Percentiles rank a stretch among this genome's conserved stretches.
Evolutionary conservation across 495 filamentous ascomycete species (phyloP).

Genomic region (Xylaria palmicola): DNA sequence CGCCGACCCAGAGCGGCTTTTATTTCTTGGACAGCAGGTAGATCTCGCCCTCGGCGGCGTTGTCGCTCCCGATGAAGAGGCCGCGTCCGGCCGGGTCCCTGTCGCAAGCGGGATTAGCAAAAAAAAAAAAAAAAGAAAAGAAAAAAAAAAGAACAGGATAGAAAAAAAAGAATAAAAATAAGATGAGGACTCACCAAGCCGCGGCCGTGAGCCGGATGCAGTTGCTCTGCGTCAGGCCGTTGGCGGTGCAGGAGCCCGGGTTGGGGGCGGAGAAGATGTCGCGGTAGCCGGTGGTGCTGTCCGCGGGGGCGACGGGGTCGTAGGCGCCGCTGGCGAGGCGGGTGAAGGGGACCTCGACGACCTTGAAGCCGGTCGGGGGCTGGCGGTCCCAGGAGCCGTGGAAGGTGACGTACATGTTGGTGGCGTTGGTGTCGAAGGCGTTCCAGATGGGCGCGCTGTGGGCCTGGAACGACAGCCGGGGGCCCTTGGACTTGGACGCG

Average conservation of each 20-base stretch:
- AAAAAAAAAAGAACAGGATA: too few relatives aligned
- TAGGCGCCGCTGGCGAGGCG: conserved; percentile 31
- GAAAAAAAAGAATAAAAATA: too few relatives aligned
- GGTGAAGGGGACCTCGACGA: conserved; percentile 40
- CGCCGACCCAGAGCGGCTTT: not conserved
- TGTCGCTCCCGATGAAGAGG: conserved; percentile 43
- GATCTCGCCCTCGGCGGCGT: conserved; percentile 40
- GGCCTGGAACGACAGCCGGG: conserved; percentile 54
- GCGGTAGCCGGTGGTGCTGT: conserved; percentile 36
- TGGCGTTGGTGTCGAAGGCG: conserved; percentile 41
- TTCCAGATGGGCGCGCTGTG: conserved; percentile 61
- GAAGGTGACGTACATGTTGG: conserved; percentile 59
- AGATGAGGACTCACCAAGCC: conserved; percentile 23
- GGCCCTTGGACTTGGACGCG: conserved; percentile 39
- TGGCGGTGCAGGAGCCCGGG: conserved; percentile 37
- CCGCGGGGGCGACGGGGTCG: conserved; percentile 38
- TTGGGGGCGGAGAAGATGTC: conserved; percentile 36
- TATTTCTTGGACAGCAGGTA: conserved; percentile 28
- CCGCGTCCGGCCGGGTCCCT: conserved; percentile 37
- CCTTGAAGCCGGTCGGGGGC: conserved; percentile 40
- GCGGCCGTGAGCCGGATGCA: conserved; percentile 37
- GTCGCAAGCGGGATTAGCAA: not conserved
- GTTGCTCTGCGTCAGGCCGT: conserved; percentile 38
- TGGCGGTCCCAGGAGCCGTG: conserved; percentile 59
- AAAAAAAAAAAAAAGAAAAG: too few relatives aligned